Evolutionary conservation across 805 yeast genomes (phyloP), one percentile per base, ranked within the genome.

Genomic region (Ogataea degrootiae): DNA sequence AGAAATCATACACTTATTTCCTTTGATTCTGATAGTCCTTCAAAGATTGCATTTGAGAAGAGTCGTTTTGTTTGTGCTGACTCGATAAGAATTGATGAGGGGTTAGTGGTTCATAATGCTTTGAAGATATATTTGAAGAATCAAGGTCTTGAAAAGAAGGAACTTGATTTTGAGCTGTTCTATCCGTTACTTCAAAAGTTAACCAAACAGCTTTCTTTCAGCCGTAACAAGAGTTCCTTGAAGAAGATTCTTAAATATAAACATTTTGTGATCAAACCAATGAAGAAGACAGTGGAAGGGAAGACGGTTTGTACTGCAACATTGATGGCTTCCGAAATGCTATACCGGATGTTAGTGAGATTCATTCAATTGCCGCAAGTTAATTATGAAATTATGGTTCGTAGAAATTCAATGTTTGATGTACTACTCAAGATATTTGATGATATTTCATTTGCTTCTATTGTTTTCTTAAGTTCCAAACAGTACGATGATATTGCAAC

Each of bases 381-480:
- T 3, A 16, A 21, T 6, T 23, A n/a, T 8, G 36, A 45, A 6
- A 19, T 51, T 15, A 21, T 35, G 5, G 45, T 51, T n/a, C 34
- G 54, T n/a, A 51, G 45, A 43, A 48, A 48, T 41, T 48, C 54
- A 8, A 47, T 52, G 3, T 45, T 51, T 39, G 54, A 51, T 35
- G n/a, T 48, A 38, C 23, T 51, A 9, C 40, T 51, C 9, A 42
- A 29, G 26, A 43, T 48, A 14, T 51, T 38, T 29, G 41, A 44
- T 21, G 49, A 43, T 12, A 3, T 17, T 8, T 7, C 34, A 14
- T 51, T 47, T 34, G 40, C 46, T 19, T 51, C 54, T 11, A 42
- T 48, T 1, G 40, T 39, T 3, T 34, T 43, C 11, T 12, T 23
- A 9, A 34, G 43, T 3, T 21, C 38, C 11, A 23, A 21, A 5